These are phyloP conservation scores for Rhizopus microsporus DNA, from an alignment of 371 early-diverging fungal species.

Conservation along the genomic window DNA sequence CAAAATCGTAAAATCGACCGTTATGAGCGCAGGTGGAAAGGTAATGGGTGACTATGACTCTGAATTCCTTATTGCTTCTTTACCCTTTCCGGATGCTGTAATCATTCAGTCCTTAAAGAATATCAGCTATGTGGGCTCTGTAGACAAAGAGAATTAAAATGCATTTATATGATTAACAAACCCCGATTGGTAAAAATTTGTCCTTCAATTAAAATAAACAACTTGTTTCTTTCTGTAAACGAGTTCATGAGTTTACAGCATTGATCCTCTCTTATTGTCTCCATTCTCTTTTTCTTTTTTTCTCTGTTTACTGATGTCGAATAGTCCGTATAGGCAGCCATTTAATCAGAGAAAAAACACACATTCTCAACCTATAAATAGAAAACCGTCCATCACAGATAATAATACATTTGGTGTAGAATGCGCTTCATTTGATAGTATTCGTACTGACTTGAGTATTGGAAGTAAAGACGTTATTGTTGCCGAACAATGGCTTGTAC, in stretches of 20 bases:
- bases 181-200: not conserved
- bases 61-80: too few relatives aligned
- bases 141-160: too few relatives aligned
- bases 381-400: conserved; percentile 8
- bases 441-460: conserved; percentile 36
- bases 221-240: not conserved
- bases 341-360: conserved; percentile 11
- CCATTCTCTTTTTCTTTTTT: conserved; percentile 9
- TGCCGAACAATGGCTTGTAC: conserved; percentile 55
- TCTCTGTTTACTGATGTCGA: conserved; percentile 5
- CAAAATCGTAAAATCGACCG: too few relatives aligned
- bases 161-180: not conserved
- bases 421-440: conserved; percentile 33
- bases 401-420: conserved; percentile 17
- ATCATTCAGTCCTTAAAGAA: not conserved
- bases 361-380: conserved; percentile 16
- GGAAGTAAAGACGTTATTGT: conserved; percentile 50
- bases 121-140: too few relatives aligned
- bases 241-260: conserved; percentile 6
- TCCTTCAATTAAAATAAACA: not conserved
- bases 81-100: too few relatives aligned
- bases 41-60: too few relatives aligned
- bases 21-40: too few relatives aligned
- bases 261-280: not conserved
- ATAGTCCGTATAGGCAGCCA: conserved; percentile 22